Conservation (phyloP, 208 protist species). For the Leishmania aethiopica region DNA sequence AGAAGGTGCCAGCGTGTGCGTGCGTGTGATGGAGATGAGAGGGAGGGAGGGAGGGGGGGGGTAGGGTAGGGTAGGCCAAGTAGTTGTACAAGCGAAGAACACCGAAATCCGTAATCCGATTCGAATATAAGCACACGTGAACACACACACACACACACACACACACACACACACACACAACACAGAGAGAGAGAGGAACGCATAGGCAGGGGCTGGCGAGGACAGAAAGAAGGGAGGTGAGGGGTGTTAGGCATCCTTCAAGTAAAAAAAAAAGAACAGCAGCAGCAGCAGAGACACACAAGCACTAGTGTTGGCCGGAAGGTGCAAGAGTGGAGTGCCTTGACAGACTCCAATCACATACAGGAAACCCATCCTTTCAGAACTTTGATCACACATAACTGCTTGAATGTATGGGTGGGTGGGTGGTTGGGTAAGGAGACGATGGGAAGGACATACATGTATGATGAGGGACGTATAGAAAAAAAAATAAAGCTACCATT, state of each 20-base stretch:
- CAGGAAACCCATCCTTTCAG: not conserved
- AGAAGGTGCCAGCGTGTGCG: not conserved
- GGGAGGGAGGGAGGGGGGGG: too few species aligned
- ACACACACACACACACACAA: not conserved
- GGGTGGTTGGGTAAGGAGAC: not conserved
- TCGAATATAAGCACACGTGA: not conserved
- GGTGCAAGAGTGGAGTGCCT: not conserved
- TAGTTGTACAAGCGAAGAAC: not conserved
- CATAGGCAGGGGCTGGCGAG: not conserved
- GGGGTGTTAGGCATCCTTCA: not conserved
- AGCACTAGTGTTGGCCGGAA: not conserved
- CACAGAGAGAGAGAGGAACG: too few species aligned
- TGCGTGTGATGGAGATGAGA: not conserved
- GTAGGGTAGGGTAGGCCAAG: not conserved
- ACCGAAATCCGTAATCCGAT: not conserved
- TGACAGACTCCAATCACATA: not conserved
- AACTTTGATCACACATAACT: not conserved
- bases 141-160: conserved; percentile 18
- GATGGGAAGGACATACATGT: not conserved
- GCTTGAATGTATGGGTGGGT: not conserved
- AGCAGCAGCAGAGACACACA: too few species aligned
- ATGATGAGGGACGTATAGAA: not conserved
- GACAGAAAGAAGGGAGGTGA: not conserved
- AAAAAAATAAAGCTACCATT: not conserved
- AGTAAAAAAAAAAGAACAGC: not conserved